These are phyloP conservation scores for Claviceps digitariae DNA, from an alignment of 2,329 filamentous ascomycete genomes.

Conservation along the genomic window DNA sequence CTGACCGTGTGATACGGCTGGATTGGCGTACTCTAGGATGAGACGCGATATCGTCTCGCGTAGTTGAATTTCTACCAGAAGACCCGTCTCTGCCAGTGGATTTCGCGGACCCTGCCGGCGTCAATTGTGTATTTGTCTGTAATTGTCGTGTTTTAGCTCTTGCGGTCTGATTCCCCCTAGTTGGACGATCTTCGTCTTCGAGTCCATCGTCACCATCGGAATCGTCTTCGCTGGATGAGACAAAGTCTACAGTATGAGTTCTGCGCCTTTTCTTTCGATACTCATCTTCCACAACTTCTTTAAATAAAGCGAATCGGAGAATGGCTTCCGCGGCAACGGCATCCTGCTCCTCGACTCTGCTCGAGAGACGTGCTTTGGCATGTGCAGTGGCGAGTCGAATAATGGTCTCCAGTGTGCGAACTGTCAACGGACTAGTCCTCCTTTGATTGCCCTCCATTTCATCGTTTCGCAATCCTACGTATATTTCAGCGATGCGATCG, in stretches of 20 bases:
- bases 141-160: conserved; percentile 13
- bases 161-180: conserved; percentile 26
- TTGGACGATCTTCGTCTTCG: conserved; percentile 46
- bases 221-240: conserved; percentile 45
- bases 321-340: conserved; percentile 80
- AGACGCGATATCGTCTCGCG: background rate
- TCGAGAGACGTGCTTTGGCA: conserved; percentile 81
- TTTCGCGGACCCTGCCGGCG: conserved; percentile 10
- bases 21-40: conserved; percentile 27
- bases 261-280: conserved; percentile 75
- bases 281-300: conserved; percentile 73
- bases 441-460: conserved; percentile 91
- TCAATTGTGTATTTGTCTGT: background rate
- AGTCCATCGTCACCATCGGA: conserved; percentile 41
- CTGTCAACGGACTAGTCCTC: conserved; percentile 87
- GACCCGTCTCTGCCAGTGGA: conserved; percentile 18
- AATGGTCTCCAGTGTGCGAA: conserved; percentile 93
- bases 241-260: conserved; percentile 42
- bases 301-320: conserved; percentile 89
- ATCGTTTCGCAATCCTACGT: conserved; percentile 87
- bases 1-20: conserved; percentile 22
- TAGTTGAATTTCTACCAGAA: background rate
- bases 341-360: conserved; percentile 78
- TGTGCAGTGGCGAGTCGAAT: conserved; percentile 95
- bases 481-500: conserved; percentile 81